Evolutionary conservation across 352 stramenopile genomes (phyloP).

Genomic region (Plasmopara viticola): DNA sequence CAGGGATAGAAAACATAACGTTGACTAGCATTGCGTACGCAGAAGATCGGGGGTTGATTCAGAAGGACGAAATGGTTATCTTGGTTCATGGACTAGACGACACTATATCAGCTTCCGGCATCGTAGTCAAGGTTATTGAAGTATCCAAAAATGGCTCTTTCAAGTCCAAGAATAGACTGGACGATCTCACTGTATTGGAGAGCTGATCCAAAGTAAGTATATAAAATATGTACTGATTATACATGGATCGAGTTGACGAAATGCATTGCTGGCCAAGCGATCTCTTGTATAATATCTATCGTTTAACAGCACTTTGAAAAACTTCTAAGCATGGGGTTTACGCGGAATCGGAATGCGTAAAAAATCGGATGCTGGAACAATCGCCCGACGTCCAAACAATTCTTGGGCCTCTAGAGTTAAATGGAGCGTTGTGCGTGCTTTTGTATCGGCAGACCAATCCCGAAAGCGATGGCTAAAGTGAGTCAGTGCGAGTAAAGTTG

Average conservation of each 20-base stretch:
- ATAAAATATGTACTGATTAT: neutral
- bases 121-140: slow-evolving; percentile 88
- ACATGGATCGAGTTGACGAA: no score
- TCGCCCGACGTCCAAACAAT: slow-evolving; percentile 53
- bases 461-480: slow-evolving; percentile 85
- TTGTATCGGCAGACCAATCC: slow-evolving; percentile 41
- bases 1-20: slow-evolving; percentile 80
- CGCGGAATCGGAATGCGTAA: slow-evolving; percentile 70
- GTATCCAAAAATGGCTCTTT: slow-evolving; percentile 57
- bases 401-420: slow-evolving; percentile 59
- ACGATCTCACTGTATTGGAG: neutral
- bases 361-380: slow-evolving; percentile 75
- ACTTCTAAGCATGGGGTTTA: slow-evolving; percentile 32
- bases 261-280: no score
- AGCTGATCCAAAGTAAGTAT: neutral
- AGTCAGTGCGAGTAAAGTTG: slow-evolving; percentile 69
- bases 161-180: slow-evolving; percentile 55
- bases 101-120: slow-evolving; percentile 69
- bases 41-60: slow-evolving; percentile 77
- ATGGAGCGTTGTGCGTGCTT: slow-evolving; percentile 51
- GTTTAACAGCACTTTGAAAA: neutral
- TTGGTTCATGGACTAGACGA: slow-evolving; percentile 87
- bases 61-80: slow-evolving; percentile 82
- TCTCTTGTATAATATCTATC: no score
- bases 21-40: slow-evolving; percentile 77